Percentiles rank a stretch among this genome's conserved stretches.
phyloP scores from a whole-genome alignment of 768 basidiomycete genomes.

The Hygrophoropsis aurantiaca region DNA sequence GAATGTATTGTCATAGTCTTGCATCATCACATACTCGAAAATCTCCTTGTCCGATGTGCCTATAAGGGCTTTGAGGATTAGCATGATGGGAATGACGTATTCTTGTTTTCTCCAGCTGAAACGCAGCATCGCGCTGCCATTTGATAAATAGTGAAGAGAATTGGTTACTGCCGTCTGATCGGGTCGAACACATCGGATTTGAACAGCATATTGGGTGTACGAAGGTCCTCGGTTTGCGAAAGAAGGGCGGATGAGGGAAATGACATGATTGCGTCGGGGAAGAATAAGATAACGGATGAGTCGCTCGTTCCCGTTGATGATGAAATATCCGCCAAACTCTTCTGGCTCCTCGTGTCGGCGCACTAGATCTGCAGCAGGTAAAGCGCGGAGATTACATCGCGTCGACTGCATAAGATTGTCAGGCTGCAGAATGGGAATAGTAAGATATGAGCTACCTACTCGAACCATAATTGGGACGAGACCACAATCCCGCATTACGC shows the following conservation, averaged over 20 bases:
- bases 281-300: slow-evolving; percentile 97
- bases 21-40: slow-evolving; percentile 94
- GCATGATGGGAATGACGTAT: slow-evolving; percentile 97
- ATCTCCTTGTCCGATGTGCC: slow-evolving; percentile 93
- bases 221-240: slow-evolving; percentile 92
- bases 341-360: slow-evolving; percentile 92
- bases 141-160: slow-evolving; percentile 95
- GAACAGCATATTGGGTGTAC: slow-evolving; percentile 92
- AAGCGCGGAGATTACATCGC: slow-evolving; percentile 84
- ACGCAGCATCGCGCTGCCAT: slow-evolving; percentile 94
- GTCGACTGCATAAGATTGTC: slow-evolving; percentile 57
- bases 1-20: slow-evolving; percentile 96
- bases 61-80: slow-evolving; percentile 91
- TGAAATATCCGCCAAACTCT: slow-evolving; percentile 98
- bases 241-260: slow-evolving; percentile 86
- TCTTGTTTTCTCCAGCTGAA: slow-evolving; percentile 98
- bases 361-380: slow-evolving; percentile 87
- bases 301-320: slow-evolving; percentile 98
- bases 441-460: slow-evolving; percentile 48
- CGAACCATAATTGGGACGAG: slow-evolving; percentile 96
- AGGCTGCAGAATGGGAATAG: background rate
- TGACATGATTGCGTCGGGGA: slow-evolving; percentile 93
- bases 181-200: slow-evolving; percentile 90
- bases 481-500: slow-evolving; percentile 82
- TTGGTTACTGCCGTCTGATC: slow-evolving; percentile 95